phyloP scores from a whole-genome alignment of 2,329 filamentous ascomycete species.

The Calonectria hawksworthii region DNA sequence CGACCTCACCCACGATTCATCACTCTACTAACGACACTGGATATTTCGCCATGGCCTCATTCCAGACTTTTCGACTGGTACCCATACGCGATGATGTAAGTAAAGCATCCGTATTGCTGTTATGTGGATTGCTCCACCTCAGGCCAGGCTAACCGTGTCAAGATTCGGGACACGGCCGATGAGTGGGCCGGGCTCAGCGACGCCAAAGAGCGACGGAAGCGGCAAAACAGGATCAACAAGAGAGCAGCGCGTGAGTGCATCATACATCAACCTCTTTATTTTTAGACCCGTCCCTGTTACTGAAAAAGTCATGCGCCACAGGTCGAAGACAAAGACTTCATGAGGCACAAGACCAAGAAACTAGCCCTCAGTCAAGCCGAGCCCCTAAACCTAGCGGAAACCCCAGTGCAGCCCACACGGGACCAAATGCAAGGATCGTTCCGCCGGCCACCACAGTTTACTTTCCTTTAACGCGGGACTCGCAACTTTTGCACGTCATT shows the following conservation, averaged over 20 bases:
- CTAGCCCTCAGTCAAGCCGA: background rate
- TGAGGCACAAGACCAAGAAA: conserved; percentile 7
- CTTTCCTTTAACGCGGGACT: conserved; percentile 35
- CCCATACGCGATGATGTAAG: conserved; percentile 35
- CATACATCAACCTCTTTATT: background rate
- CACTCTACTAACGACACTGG: background rate
- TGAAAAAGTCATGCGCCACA: conserved; percentile 19
- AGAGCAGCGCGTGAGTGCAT: conserved; percentile 31
- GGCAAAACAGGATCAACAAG: conserved; percentile 39
- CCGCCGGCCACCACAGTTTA: background rate
- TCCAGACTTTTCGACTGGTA: conserved; percentile 38
- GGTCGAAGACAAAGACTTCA: conserved; percentile 35
- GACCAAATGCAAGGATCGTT: background rate
- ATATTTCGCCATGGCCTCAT: conserved; percentile 30
- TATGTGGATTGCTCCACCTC: background rate
- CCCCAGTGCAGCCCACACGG: background rate
- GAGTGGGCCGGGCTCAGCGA: conserved; percentile 36
- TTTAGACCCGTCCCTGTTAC: background rate
- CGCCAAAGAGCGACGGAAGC: conserved; percentile 35
- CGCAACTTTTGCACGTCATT: conserved; percentile 37
- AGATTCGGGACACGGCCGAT: conserved; percentile 28
- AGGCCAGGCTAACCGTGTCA: background rate
- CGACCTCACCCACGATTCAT: background rate
- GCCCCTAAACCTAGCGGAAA: background rate
- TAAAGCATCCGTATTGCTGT: background rate